Evolutionary conservation across 2,329 filamentous ascomycete species (phyloP).

Genomic region (Fusarium floridanum): DNA sequence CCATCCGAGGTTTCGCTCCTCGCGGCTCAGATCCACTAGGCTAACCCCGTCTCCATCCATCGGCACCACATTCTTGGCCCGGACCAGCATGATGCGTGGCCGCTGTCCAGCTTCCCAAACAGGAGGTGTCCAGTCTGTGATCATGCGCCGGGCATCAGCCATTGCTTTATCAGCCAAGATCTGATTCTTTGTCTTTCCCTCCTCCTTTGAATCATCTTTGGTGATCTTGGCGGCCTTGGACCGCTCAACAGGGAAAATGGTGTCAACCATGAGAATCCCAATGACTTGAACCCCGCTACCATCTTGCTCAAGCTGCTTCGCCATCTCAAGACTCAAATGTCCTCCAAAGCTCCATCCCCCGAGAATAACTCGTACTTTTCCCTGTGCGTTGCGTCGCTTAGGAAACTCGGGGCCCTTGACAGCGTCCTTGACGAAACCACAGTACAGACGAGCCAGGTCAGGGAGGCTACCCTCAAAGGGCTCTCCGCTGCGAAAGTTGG

Average conservation of each 20-base stretch:
- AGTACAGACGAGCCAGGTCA: constrained; percentile 68
- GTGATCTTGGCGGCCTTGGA: constrained; percentile 19
- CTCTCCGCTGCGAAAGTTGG: constrained; percentile 61
- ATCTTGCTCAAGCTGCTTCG: constrained; percentile 57
- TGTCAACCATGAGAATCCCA: constrained; percentile 68
- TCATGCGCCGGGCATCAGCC: constrained; percentile 56
- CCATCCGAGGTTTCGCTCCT: constrained; percentile 62
- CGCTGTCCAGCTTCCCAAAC: constrained; percentile 50
- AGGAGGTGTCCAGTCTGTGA: constrained; percentile 57
- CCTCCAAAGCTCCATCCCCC: constrained; percentile 71
- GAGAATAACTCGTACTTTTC: constrained; percentile 58
- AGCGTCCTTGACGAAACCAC: constrained; percentile 57
- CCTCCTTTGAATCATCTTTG: constrained; percentile 31
- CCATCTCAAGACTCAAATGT: constrained; percentile 64
- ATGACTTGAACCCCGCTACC: constrained; percentile 56
- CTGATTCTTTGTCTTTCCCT: constrained; percentile 53
- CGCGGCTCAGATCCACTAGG: constrained; percentile 60
- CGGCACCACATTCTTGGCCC: constrained; percentile 58
- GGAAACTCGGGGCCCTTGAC: constrained; percentile 50
- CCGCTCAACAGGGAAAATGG: constrained; percentile 53
- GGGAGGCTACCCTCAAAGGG: constrained; percentile 65
- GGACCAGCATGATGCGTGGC: constrained; percentile 61
- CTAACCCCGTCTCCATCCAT: constrained; percentile 44
- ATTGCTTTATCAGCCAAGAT: constrained; percentile 56
- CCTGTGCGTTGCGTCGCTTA: constrained; percentile 42